phyloP scores from a whole-genome alignment of 441 rosid species.

The Erysimum cheiri region DNA sequence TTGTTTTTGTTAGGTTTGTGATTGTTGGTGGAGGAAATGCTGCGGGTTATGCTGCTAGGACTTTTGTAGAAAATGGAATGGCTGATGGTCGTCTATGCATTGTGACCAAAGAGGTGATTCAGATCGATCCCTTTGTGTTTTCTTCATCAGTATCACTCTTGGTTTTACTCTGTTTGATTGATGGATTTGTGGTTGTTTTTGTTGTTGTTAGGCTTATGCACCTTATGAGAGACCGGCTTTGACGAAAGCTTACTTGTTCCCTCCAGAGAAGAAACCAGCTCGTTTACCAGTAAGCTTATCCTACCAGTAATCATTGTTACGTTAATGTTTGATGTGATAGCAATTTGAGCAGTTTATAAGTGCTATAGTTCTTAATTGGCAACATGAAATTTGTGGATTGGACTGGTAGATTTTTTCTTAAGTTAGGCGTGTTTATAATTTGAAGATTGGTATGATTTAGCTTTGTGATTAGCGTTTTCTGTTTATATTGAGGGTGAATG shows the following conservation, averaged over 20 bases:
- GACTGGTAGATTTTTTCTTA: background rate
- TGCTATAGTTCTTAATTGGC: background rate
- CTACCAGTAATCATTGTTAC: background rate
- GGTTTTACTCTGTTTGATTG: background rate
- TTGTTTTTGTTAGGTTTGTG: slow-evolving; percentile 58
- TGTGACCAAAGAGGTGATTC: slow-evolving; percentile 81
- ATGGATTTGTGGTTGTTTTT: slow-evolving; percentile 23
- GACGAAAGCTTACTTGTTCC: slow-evolving; percentile 92
- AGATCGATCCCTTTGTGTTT: background rate
- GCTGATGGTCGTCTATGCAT: slow-evolving; percentile 91
- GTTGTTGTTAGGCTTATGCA: slow-evolving; percentile 64
- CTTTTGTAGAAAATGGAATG: slow-evolving; percentile 90
- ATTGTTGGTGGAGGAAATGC: slow-evolving; percentile 98
- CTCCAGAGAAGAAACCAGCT: slow-evolving; percentile 86
- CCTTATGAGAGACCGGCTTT: slow-evolving; percentile 98
- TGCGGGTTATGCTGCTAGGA: slow-evolving; percentile 92
- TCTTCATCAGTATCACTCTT: background rate
- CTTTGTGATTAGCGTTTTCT: slow-evolving; percentile 7
- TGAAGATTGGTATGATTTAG: slow-evolving; percentile 1
- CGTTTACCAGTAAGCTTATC: slow-evolving; percentile 77
- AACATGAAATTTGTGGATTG: too few relatives aligned
- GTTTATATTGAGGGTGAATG: slow-evolving; percentile 14
- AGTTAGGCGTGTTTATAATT: background rate
- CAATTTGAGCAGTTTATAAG: background rate
- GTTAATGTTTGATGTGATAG: background rate